These are phyloP conservation scores for Aspergillus bertholletiae DNA, from an alignment of 495 filamentous ascomycete species.

Conservation along the genomic window DNA sequence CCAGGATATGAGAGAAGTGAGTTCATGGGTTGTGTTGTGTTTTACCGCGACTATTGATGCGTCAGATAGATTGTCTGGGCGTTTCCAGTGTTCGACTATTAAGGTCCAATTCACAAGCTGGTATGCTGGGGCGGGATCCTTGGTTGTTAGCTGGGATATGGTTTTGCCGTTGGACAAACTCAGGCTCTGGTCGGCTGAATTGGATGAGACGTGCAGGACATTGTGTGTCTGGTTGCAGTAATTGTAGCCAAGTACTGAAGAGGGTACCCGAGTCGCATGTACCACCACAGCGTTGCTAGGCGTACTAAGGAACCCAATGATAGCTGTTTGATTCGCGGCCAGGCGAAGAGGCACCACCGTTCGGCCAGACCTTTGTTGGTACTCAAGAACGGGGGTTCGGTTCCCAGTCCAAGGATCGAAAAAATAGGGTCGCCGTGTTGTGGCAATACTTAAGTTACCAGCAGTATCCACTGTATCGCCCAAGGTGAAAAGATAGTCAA, in stretches of 20 bases:
- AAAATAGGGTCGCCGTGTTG: constrained; percentile 28
- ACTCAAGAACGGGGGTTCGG: constrained; percentile 26
- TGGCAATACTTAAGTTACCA: constrained; percentile 23
- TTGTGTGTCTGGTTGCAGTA: constrained; percentile 4
- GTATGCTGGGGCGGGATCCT: constrained; percentile 8
- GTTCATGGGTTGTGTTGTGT: constrained; percentile 28
- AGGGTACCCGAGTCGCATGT: constrained; percentile 7
- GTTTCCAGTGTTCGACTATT: constrained; percentile 36
- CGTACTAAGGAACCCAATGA: constrained; percentile 29
- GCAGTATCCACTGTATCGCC: constrained; percentile 27
- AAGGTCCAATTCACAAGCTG: constrained; percentile 40
- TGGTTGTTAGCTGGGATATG: constrained; percentile 9
- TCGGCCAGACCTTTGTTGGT: constrained; percentile 14
- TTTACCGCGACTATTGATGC: constrained; percentile 18
- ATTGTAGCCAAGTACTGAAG: constrained; percentile 18
- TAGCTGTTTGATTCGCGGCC: constrained; percentile 29
- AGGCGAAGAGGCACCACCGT: constrained; percentile 28
- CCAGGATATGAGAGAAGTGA: constrained; percentile 34
- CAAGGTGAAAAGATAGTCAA: constrained; percentile 38
- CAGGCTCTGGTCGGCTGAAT: constrained; percentile 4
- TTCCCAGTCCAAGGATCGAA: constrained; percentile 42
- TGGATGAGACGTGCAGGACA: constrained; percentile 17
- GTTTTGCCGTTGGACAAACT: constrained; percentile 25
- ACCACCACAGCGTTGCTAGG: not conserved
- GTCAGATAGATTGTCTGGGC: constrained; percentile 29